A percentile compares a stretch with the other conserved stretches of the same genome.
These are phyloP conservation scores for Plenodomus biglobosus DNA, from an alignment of 2,329 filamentous ascomycete species.

Conservation along the genomic window DNA sequence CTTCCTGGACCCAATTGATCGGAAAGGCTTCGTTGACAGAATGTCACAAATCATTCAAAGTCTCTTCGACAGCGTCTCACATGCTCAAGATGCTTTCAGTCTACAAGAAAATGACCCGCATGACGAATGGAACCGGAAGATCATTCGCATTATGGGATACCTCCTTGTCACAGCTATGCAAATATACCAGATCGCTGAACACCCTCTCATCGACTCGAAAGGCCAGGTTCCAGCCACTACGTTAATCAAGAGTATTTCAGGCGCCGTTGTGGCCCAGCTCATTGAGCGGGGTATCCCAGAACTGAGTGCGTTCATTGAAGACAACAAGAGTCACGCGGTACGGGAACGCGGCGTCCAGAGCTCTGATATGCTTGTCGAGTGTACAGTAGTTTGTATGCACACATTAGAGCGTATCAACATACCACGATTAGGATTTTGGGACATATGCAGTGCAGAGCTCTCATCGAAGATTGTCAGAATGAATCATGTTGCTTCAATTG, in stretches of 20 bases:
- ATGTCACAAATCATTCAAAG: conserved; percentile 47
- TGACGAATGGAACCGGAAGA: not conserved
- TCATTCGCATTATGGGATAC: conserved; percentile 28
- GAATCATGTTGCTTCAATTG: conserved; percentile 35
- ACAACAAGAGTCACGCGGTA: conserved; percentile 44
- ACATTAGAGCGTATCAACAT: conserved; percentile 39
- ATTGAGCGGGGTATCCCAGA: conserved; percentile 37
- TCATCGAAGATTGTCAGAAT: conserved; percentile 16
- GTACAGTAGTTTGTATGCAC: conserved; percentile 52
- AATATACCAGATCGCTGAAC: conserved; percentile 33
- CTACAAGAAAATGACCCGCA: not conserved
- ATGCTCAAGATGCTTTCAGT: conserved; percentile 12
- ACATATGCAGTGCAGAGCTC: conserved; percentile 45
- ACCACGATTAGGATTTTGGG: conserved; percentile 47
- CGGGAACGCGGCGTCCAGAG: conserved; percentile 55
- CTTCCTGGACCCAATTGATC: conserved; percentile 59
- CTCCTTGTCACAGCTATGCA: conserved; percentile 37
- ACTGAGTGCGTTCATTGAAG: conserved; percentile 50
- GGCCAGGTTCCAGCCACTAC: conserved; percentile 22
- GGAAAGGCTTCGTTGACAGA: conserved; percentile 49
- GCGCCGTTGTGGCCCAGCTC: conserved; percentile 42
- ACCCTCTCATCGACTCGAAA: conserved; percentile 20
- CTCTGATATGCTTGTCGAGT: conserved; percentile 48
- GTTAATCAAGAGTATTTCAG: conserved; percentile 41
- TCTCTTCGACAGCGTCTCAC: conserved; percentile 25